Conservation (phyloP, 345 rosid genomes). For the Limnanthes douglasii region DNA sequence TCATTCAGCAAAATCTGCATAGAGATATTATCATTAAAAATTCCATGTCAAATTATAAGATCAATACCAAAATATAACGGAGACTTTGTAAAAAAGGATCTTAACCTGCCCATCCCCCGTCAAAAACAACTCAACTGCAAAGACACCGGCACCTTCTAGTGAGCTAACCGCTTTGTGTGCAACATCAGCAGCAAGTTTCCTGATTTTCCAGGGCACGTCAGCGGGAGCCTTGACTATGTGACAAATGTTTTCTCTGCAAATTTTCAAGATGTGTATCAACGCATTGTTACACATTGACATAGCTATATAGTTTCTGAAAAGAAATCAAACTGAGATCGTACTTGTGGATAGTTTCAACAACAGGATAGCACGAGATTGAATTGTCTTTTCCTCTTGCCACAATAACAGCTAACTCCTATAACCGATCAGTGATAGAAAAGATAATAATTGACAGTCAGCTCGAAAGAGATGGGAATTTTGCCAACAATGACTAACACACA, state of each 20-base stretch:
- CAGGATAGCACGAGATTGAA: conserved; percentile 75
- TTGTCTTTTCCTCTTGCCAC: conserved; percentile 88
- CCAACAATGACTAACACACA: neutral
- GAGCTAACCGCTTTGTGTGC: conserved; percentile 70
- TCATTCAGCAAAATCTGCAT: conserved; percentile 75
- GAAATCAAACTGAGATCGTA: conserved; percentile 10
- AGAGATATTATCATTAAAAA: too few species aligned
- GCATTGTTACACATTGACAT: too few species aligned
- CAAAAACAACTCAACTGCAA: conserved; percentile 91
- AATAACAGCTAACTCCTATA: conserved; percentile 85
- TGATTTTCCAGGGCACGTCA: conserved; percentile 64
- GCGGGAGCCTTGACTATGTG: conserved; percentile 96
- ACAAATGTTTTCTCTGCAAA: conserved; percentile 78
- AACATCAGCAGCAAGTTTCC: conserved; percentile 68
- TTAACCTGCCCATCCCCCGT: conserved; percentile 69
- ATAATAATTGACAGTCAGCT: too few species aligned
- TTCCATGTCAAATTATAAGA: too few species aligned
- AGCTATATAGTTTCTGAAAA: too few species aligned
- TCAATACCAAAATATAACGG: conserved; percentile 2
- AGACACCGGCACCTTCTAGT: conserved; percentile 88
- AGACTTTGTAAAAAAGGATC: too few species aligned
- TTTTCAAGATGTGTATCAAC: conserved; percentile 9
- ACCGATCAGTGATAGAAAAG: neutral
- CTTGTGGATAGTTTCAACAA: conserved; percentile 95
- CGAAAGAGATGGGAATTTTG: neutral